Base-by-base conservation (phyloP, 805 yeast species). In the Candida argentea region DNA sequence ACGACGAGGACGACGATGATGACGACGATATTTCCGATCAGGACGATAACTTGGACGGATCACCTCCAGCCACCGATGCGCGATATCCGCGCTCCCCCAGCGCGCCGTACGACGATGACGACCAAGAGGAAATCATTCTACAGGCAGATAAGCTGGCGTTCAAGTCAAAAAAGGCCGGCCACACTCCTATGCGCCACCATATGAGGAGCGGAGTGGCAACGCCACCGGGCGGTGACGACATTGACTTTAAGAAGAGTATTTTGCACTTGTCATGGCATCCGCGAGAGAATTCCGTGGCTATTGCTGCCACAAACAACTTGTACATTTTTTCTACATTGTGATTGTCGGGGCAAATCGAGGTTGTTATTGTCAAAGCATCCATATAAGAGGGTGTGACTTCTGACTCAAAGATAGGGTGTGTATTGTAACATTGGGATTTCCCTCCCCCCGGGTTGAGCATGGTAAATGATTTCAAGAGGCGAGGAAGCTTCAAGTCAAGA, bases 191-290 rank as follows among this genome's bases (percentile, higher is more conserved):
- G 57, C 43, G 69, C 53, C 41, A 71, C 49, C 48, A 68, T 70
- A 59, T 67, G 57, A 63, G 63, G 36, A 65, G 68, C 14, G 57
- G 50, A 25, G 70, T 65, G 20, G 52, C 52, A 18, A 63, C 63
- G 36, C 66, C 68, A 14, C 55, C 51, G 25, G 70, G 65, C 20
- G 35, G 58, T 22, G 86, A 77, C 47, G 70, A 75, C 40, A 82
- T 87, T 40, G 97, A 93, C 58, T 91, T 87, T 65, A 85, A 87
- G 57, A 89, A 87, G 67, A 79, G 84, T 55, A 87, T 91, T 35
- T 67, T 89, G 55, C 97, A 91, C 59, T 67, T 86, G 56, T 85
- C 96, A 53, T 91, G 99, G 98, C 98, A 91, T 65, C 98, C 99
- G 38, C 68, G 66, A 42, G 98, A 93, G 60, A 85, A 91, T 60